Conservation (phyloP, 345 rosid genomes). For the Physaria fendleri region DNA sequence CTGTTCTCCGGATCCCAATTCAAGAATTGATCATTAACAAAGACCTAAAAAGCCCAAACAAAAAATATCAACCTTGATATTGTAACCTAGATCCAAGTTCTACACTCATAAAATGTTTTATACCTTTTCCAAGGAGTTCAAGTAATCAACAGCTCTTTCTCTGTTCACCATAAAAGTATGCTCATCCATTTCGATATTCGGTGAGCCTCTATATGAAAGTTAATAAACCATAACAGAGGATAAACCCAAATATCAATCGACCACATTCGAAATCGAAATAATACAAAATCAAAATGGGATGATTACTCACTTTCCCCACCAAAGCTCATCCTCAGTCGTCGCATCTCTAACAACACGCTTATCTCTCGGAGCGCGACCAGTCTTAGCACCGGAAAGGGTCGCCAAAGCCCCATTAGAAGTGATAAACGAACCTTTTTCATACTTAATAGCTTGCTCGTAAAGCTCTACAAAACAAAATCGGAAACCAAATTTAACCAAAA, state of each 20-base stretch:
- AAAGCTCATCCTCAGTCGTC: conserved; percentile 60
- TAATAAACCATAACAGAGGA: background rate
- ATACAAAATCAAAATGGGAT: too few relatives aligned
- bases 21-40: conserved; percentile 84
- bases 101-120: background rate
- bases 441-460: conserved; percentile 84
- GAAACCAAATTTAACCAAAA: too few relatives aligned
- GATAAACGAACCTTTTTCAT: conserved; percentile 85
- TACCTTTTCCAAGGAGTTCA: conserved; percentile 93
- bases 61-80: background rate
- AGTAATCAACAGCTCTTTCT: conserved; percentile 97
- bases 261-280: background rate
- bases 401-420: conserved; percentile 86
- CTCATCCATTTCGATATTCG: conserved; percentile 98
- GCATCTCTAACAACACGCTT: conserved; percentile 89
- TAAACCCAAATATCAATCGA: background rate
- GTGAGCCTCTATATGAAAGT: conserved; percentile 64
- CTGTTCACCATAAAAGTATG: conserved; percentile 90
- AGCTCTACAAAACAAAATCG: conserved; percentile 53
- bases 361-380: conserved; percentile 89
- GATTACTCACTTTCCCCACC: conserved; percentile 97
- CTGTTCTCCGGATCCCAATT: conserved; percentile 65
- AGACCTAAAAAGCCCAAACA: conserved; percentile 50
- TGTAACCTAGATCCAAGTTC: background rate
- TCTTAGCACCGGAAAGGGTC: conserved; percentile 93